phyloP scores from a whole-genome alignment of 2,329 filamentous ascomycete genomes.

The Epichloe gansuensis region DNA sequence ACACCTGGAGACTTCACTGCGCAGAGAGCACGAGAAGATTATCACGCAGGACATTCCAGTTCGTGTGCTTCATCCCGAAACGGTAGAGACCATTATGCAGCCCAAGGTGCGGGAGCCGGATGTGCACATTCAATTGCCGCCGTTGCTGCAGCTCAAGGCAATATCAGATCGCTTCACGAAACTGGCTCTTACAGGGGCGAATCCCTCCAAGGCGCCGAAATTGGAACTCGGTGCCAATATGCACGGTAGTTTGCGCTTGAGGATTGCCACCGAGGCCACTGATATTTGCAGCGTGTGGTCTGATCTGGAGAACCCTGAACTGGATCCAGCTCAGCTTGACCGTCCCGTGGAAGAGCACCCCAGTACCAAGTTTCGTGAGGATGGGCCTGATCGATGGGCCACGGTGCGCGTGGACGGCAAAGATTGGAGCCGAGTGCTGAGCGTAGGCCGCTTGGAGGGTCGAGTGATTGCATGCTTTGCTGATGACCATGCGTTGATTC shows the following conservation, averaged over 20 bases:
- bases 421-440: slow-evolving; percentile 91
- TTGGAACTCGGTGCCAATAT: slow-evolving; percentile 87
- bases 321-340: slow-evolving; percentile 65
- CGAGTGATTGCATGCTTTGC: slow-evolving; percentile 87
- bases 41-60: slow-evolving; percentile 96
- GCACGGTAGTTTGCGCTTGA: slow-evolving; percentile 73
- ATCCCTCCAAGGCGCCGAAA: slow-evolving; percentile 42
- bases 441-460: slow-evolving; percentile 78
- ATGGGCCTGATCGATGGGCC: slow-evolving; percentile 73
- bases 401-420: slow-evolving; percentile 82
- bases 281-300: slow-evolving; percentile 79
- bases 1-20: slow-evolving; percentile 42
- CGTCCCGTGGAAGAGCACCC: slow-evolving; percentile 67
- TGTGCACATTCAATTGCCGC: slow-evolving; percentile 83
- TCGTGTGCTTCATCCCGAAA: slow-evolving; percentile 68
- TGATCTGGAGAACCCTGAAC: slow-evolving; percentile 71
- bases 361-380: slow-evolving; percentile 63
- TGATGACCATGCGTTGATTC: slow-evolving; percentile 64
- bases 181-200: slow-evolving; percentile 46
- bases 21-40: slow-evolving; percentile 71
- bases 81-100: slow-evolving; percentile 88
- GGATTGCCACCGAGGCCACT: slow-evolving; percentile 70
- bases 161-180: slow-evolving; percentile 94
- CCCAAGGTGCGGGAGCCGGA: slow-evolving; percentile 83
- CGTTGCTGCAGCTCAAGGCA: slow-evolving; percentile 76